A percentile compares a stretch with the other conserved stretches of the same genome.
Conservation (phyloP, 177 flowering plant genomes). For the Vitis hybrid region DNA sequence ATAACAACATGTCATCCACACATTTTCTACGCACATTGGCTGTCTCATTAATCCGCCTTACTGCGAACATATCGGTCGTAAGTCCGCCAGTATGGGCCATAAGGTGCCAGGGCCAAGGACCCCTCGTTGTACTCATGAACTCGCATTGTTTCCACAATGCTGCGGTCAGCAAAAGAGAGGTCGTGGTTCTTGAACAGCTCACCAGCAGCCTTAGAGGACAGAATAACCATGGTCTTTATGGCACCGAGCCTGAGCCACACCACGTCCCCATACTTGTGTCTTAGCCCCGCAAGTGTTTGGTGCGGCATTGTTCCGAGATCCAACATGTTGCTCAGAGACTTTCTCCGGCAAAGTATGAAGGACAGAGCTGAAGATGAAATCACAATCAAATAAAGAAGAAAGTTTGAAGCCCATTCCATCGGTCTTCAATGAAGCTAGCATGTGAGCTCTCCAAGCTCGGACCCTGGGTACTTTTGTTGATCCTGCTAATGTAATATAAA, state of each 20-base stretch:
- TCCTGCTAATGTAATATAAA: too few relatives aligned
- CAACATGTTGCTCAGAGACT: conserved; percentile 34
- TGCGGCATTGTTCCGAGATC: conserved; percentile 43
- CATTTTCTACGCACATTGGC: conserved; percentile 29
- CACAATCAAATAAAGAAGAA: neutral
- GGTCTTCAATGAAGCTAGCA: too few relatives aligned
- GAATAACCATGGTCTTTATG: conserved; percentile 41
- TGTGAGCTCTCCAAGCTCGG: too few relatives aligned
- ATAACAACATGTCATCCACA: conserved; percentile 36
- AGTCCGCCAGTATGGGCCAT: conserved; percentile 55
- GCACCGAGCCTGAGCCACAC: conserved; percentile 43
- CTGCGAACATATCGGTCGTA: conserved; percentile 36
- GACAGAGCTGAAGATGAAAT: neutral
- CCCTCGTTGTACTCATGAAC: conserved; percentile 30
- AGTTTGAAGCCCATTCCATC: conserved; percentile 11
- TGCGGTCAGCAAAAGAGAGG: conserved; percentile 38
- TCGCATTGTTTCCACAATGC: conserved; percentile 31
- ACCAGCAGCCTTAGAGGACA: conserved; percentile 39
- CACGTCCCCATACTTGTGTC: conserved; percentile 35
- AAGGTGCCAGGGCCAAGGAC: conserved; percentile 33
- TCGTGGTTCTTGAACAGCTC: conserved; percentile 66
- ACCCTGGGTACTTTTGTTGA: too few relatives aligned
- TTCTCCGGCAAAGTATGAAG: conserved; percentile 5
- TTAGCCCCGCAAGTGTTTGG: conserved; percentile 25
- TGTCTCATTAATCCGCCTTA: conserved; percentile 33